phyloP scores from a whole-genome alignment of 441 rosid genomes.

The Aleurites moluccanus region DNA sequence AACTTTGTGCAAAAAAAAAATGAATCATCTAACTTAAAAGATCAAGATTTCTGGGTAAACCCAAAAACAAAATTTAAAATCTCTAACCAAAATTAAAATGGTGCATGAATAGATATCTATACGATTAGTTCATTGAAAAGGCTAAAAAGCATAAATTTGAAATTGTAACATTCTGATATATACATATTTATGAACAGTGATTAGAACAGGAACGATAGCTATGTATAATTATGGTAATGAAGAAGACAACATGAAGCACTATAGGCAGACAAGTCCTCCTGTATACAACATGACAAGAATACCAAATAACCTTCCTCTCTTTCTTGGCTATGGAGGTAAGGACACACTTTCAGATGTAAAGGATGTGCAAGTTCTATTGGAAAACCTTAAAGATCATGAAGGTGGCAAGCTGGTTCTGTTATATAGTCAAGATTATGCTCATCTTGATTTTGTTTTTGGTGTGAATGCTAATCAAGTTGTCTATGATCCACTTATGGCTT shows the following conservation, averaged over 20 bases:
- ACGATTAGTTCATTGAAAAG: neutral
- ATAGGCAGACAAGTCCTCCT: conserved; percentile 44
- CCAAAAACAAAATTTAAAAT: no score
- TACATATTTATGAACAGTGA: conserved; percentile 31
- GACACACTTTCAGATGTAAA: conserved; percentile 56
- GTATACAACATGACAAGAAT: conserved; percentile 47
- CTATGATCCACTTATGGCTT: conserved; percentile 46
- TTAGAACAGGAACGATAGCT: conserved; percentile 37
- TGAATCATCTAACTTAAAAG: no score
- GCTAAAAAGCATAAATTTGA: neutral
- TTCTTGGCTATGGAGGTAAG: conserved; percentile 65
- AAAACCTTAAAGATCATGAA: conserved; percentile 62
- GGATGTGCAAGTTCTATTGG: conserved; percentile 59
- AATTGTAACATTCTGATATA: neutral
- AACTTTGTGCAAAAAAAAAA: no score
- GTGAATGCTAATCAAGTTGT: conserved; percentile 68
- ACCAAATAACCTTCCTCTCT: conserved; percentile 63
- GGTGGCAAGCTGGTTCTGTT: conserved; percentile 51
- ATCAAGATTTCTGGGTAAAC: no score
- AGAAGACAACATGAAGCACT: conserved; percentile 45
- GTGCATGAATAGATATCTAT: no score
- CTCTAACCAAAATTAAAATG: no score
- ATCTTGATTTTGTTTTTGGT: conserved; percentile 78
- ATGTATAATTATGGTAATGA: conserved; percentile 48
- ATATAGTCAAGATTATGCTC: conserved; percentile 56